Evolutionary conservation across 2,329 filamentous ascomycete genomes (phyloP).

Genomic region (Hypoxylon sp.): DNA sequence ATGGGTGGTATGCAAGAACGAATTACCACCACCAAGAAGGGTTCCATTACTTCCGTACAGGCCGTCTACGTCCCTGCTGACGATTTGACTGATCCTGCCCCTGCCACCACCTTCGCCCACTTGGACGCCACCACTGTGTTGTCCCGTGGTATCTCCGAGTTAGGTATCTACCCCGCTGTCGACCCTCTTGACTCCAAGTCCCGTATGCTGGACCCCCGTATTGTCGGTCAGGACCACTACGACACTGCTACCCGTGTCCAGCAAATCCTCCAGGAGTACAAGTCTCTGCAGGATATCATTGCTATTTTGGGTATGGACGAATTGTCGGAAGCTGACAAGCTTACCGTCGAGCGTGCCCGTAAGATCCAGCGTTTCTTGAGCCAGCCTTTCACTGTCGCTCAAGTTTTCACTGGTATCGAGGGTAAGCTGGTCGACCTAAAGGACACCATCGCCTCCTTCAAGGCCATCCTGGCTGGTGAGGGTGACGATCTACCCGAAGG

Average conservation of each 20-base stretch:
- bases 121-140: slow-evolving; percentile 99
- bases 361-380: slow-evolving; percentile 99
- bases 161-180: slow-evolving; percentile 99
- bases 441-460: slow-evolving; percentile 98
- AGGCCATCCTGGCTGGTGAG: slow-evolving; percentile 95
- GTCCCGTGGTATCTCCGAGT: slow-evolving; percentile 99
- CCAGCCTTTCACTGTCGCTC: slow-evolving; percentile 94
- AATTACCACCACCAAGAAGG: slow-evolving; percentile 99
- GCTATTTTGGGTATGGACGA: slow-evolving; percentile 99
- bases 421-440: slow-evolving; percentile 97
- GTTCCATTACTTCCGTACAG: slow-evolving; percentile 99
- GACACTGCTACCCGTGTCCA: slow-evolving; percentile 93
- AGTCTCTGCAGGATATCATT: slow-evolving; percentile 99
- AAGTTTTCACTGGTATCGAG: slow-evolving; percentile 93
- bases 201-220: slow-evolving; percentile 98
- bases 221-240: slow-evolving; percentile 99
- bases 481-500: slow-evolving; percentile 95
- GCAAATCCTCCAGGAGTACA: slow-evolving; percentile 99
- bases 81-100: slow-evolving; percentile 99
- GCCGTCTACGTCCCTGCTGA: slow-evolving; percentile 99
- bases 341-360: slow-evolving; percentile 99
- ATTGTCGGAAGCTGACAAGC: slow-evolving; percentile 98
- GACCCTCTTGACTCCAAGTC: slow-evolving; percentile 99
- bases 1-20: slow-evolving; percentile 99
- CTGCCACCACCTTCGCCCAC: slow-evolving; percentile 99